Evolutionary conservation across 371 early-diverging fungal genomes (phyloP).

Genomic region (Dinochytrium kinnereticum): DNA sequence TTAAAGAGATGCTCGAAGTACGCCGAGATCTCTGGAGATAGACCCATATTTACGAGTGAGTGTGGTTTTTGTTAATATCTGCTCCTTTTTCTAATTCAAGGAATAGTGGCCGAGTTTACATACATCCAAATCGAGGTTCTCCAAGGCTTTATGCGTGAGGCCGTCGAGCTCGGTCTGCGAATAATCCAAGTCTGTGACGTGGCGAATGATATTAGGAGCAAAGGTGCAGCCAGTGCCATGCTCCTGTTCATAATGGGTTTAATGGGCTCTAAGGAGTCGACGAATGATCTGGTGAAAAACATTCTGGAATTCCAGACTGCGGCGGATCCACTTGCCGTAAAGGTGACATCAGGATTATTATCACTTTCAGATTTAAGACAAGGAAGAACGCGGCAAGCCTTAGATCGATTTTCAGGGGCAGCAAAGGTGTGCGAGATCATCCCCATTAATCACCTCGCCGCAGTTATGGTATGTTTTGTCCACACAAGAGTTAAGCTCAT

Average conservation of each 20-base stretch:
- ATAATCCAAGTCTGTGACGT: slow-evolving; percentile 8
- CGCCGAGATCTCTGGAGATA: slow-evolving; percentile 8
- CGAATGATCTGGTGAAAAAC: background rate
- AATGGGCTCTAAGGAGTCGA: background rate
- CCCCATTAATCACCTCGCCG: background rate
- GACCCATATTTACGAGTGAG: background rate
- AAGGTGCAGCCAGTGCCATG: background rate
- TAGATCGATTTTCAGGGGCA: background rate
- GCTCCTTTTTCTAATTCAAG: background rate
- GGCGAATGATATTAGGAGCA: background rate
- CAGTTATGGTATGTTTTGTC: background rate
- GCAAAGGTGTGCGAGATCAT: background rate
- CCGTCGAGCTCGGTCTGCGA: background rate
- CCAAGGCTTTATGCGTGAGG: background rate
- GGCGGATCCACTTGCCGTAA: background rate
- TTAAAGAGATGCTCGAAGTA: background rate
- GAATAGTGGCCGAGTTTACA: background rate
- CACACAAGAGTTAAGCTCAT: background rate
- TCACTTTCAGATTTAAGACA: background rate
- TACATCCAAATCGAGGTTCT: background rate
- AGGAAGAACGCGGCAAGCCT: background rate
- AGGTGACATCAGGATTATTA: background rate
- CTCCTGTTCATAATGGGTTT: background rate
- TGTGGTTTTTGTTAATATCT: background rate
- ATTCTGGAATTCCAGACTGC: too few species aligned